These are phyloP conservation scores for Extremus antarcticus DNA, from an alignment of 495 filamentous ascomycete genomes.

Conservation along the genomic window DNA sequence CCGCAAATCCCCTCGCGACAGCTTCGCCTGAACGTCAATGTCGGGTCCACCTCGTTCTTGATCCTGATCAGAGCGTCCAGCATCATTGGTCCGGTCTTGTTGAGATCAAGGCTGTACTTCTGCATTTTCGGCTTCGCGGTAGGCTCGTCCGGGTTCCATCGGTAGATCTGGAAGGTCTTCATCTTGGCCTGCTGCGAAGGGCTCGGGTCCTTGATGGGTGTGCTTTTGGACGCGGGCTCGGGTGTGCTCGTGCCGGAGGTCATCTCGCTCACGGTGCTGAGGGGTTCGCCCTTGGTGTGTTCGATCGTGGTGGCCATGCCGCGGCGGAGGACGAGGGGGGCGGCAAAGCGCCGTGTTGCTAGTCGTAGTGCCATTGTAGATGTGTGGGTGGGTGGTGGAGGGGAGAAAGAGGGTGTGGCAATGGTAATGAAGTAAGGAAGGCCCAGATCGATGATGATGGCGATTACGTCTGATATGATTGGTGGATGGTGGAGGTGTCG, in stretches of 20 bases:
- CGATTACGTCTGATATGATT: too few species aligned
- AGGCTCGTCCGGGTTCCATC: conserved; percentile 91
- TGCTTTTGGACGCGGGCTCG: conserved; percentile 39
- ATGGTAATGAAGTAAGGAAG: background rate
- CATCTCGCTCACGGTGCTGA: conserved; percentile 29
- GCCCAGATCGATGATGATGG: background rate
- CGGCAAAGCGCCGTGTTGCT: conserved; percentile 18
- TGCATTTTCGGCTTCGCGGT: conserved; percentile 91
- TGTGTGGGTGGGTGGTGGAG: background rate
- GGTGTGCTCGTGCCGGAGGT: conserved; percentile 26
- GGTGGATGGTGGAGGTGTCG: too few species aligned
- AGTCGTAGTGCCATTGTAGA: conserved; percentile 62
- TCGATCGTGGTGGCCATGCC: conserved; percentile 19
- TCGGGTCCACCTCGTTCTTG: conserved; percentile 98
- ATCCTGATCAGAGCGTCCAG: conserved; percentile 92
- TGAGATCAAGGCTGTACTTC: conserved; percentile 83
- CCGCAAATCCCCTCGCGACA: conserved; percentile 98
- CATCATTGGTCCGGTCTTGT: conserved; percentile 98
- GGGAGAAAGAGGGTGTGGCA: background rate
- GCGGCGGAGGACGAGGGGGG: conserved; percentile 10
- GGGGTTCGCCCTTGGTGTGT: conserved; percentile 24
- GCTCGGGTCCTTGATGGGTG: conserved; percentile 45
- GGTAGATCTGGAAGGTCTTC: conserved; percentile 98
- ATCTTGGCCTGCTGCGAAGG: conserved; percentile 47
- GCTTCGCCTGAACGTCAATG: conserved; percentile 85